phyloP scores from a whole-genome alignment of 148 eudicot genomes.

The Fagopyrum homotropicum region DNA sequence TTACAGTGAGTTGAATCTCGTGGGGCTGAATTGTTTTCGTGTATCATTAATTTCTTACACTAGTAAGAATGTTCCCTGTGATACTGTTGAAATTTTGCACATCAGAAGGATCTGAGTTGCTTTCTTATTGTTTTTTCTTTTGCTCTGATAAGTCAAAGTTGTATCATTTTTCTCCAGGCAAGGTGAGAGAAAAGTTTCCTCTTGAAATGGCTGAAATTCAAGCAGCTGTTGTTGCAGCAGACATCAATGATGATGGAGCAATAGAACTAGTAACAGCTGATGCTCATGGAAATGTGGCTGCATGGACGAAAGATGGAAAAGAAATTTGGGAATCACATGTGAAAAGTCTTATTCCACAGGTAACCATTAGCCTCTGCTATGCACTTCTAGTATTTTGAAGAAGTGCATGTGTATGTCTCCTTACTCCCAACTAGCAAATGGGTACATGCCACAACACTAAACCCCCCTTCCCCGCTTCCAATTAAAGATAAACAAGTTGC shows the following conservation, averaged over 20 bases:
- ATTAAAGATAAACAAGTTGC: not conserved
- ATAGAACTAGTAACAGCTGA: slow-evolving; percentile 91
- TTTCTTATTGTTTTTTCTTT: not conserved
- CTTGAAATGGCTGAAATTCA: slow-evolving; percentile 99
- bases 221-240: slow-evolving; percentile 91
- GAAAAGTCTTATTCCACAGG: slow-evolving; percentile 96
- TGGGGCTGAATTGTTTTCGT: not conserved
- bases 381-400: not conserved
- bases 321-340: slow-evolving; percentile 90
- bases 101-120: not conserved
- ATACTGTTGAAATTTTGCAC: not conserved
- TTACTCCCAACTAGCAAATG: not conserved
- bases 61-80: not conserved
- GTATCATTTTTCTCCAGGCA: slow-evolving; percentile 43
- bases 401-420: not conserved
- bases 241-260: slow-evolving; percentile 95
- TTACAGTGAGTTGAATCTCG: not conserved
- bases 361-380: slow-evolving; percentile 15
- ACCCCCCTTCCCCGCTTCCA: not conserved
- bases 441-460: not conserved
- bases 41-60: not conserved
- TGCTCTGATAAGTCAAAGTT: not conserved
- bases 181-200: slow-evolving; percentile 84
- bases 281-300: slow-evolving; percentile 95
- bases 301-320: slow-evolving; percentile 95